A percentile compares a stretch with the other conserved stretches of the same genome.
Conservation (phyloP, 192 early-diverging fungal species). For the Backusella westeae region DNA sequence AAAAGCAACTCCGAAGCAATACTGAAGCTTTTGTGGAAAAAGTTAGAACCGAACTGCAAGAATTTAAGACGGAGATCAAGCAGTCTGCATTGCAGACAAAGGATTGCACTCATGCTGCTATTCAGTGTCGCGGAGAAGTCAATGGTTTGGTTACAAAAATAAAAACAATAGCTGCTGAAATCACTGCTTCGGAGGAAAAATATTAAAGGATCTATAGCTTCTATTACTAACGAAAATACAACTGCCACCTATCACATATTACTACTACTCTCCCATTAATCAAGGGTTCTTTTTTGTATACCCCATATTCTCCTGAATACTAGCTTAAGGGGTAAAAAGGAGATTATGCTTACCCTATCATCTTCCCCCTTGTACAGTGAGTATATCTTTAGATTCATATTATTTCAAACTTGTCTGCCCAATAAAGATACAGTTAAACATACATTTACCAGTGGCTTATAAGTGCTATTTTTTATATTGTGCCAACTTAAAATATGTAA, state of each 20-base stretch:
- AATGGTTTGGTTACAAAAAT: slow-evolving; percentile 23
- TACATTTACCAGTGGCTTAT: not conserved
- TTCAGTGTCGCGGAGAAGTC: slow-evolving; percentile 24
- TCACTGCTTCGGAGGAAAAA: slow-evolving; percentile 11
- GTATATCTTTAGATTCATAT: slow-evolving; percentile 7
- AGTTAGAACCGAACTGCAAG: not conserved
- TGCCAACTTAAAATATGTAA: not conserved
- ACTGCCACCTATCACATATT: not conserved
- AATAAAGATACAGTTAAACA: slow-evolving; percentile 4
- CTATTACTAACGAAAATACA: not conserved
- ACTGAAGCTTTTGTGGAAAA: slow-evolving; percentile 16
- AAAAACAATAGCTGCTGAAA: slow-evolving; percentile 12
- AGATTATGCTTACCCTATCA: slow-evolving; percentile 1
- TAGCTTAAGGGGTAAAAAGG: slow-evolving; percentile 3
- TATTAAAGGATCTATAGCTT: not conserved
- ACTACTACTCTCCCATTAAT: not conserved
- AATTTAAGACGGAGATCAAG: slow-evolving; percentile 12
- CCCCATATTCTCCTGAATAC: slow-evolving; percentile 4
- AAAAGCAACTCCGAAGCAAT: not conserved
- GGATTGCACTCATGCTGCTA: slow-evolving; percentile 5
- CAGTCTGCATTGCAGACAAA: slow-evolving; percentile 7
- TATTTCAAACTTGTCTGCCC: not conserved
- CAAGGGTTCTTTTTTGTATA: not conserved
- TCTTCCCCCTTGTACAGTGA: slow-evolving; percentile 1
- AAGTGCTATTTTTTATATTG: not conserved